Base-by-base conservation (phyloP, 345 rosid genomes). In the Capsella bursapastoris region DNA sequence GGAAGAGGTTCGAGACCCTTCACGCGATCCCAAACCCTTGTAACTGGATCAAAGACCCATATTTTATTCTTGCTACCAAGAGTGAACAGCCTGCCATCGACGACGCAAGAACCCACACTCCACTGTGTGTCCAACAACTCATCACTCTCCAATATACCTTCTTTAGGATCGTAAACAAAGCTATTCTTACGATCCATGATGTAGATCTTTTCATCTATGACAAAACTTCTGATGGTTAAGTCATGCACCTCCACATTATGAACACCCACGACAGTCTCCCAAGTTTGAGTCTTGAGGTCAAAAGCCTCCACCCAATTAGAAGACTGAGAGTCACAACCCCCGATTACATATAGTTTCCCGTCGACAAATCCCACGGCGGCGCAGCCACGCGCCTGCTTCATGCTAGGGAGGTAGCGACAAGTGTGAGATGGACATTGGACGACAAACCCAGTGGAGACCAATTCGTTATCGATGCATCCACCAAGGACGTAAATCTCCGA, bases 51-150 rank as follows among this genome's bases (percentile, higher is more conserved):
- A 12, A 83, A 88, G 6, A 91, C 92, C 63, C 81, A 57, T 69
- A 60, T 85, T 80, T 13, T 82, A 81, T 68, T 88, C 90, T 79
- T 81, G 84, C 60, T 3, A 47, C 88, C 93, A 35, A 86, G 88
- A 55, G 86, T 87, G 56, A 81, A 92, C 84, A 92, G 59, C 16
- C 86, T 67, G 40, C 82, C 85, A 49, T 79, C 82, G 11, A 92
- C 73, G 34, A 85, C 98, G 11, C 93, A 90, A 8, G 89, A 93
- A 31, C 90, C 82, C 22, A 91, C 95, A 47, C 89, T 79, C 96
- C 98, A 90, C 0, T 22, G 38, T 45, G 66, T 47, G 50, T 90
- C 87, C 65, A 92, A 50, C 44, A 66, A 37, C 13, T 0, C 3
- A 8, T 66, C 66, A 74, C 83, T 59, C 69, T 78, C 86, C 90